phyloP scores from a whole-genome alignment of 2,329 filamentous ascomycete species.

The Drechslerella dactyloides region DNA sequence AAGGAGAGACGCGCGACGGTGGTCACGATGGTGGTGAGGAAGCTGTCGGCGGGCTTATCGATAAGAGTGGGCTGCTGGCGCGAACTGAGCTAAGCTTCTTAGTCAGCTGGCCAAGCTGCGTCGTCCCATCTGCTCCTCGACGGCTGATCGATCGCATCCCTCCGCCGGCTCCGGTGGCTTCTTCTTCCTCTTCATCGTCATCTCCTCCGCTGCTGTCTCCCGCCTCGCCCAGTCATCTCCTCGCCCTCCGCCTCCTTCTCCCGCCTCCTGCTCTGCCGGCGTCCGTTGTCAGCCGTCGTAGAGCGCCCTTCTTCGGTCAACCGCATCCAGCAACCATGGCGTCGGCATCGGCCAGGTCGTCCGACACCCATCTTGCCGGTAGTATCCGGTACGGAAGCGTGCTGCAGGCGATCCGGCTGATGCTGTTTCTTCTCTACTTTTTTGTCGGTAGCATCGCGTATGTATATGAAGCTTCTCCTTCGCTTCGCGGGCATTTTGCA shows the following conservation, averaged over 20 bases:
- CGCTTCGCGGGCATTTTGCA: no score
- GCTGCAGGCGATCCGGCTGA: constrained; percentile 64
- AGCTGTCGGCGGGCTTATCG: constrained; percentile 7
- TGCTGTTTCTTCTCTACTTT: constrained; percentile 65
- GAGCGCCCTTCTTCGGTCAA: no score
- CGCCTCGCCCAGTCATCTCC: constrained; percentile 6
- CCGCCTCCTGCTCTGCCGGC: no score
- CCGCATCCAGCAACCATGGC: constrained; percentile 14
- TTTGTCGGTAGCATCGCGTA: constrained; percentile 62
- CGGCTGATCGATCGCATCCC: constrained; percentile 2
- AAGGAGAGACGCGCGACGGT: background rate
- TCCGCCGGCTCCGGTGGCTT: constrained; percentile 13
- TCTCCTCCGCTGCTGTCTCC: background rate
- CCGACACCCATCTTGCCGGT: constrained; percentile 64
- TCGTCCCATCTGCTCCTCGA: background rate
- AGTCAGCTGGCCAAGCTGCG: background rate
- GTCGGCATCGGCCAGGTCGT: constrained; percentile 8
- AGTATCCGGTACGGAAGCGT: constrained; percentile 63
- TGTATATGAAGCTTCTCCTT: constrained; percentile 53
- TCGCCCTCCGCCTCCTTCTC: no score
- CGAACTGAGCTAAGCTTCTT: background rate
- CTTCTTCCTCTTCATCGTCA: background rate
- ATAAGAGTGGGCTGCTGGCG: constrained; percentile 15
- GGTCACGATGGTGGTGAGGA: background rate
- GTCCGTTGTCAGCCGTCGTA: background rate